Percentiles rank a stretch among this genome's conserved stretches.
phyloP scores from a whole-genome alignment of 176 grass and related monocot species.

The Phragmites australis region DNA sequence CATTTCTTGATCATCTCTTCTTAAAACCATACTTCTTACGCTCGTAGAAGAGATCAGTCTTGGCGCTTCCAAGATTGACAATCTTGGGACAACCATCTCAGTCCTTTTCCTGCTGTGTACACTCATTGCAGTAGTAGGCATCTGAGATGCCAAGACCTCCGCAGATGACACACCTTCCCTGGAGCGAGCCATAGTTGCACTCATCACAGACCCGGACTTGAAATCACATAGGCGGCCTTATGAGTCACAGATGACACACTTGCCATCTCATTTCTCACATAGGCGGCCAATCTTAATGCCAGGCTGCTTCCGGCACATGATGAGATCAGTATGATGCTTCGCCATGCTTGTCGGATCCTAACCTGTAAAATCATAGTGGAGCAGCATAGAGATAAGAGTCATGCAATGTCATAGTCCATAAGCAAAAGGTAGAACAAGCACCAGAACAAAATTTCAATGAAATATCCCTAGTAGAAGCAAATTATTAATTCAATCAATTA shows the following conservation, averaged over 20 bases:
- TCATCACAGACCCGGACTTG: slow-evolving; percentile 82
- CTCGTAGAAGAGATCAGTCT: slow-evolving; percentile 87
- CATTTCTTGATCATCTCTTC: slow-evolving; percentile 37
- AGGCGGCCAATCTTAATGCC: slow-evolving; percentile 72
- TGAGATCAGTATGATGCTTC: slow-evolving; percentile 85
- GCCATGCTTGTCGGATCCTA: slow-evolving; percentile 54
- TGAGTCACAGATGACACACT: slow-evolving; percentile 79
- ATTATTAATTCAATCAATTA: neutral
- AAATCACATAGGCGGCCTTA: slow-evolving; percentile 71
- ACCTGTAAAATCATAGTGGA: slow-evolving; percentile 14
- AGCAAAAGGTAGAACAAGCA: too few species aligned
- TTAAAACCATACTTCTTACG: slow-evolving; percentile 65
- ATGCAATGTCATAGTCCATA: neutral
- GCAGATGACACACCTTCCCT: slow-evolving; percentile 83
- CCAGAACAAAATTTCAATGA: too few species aligned
- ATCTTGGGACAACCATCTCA: slow-evolving; percentile 82
- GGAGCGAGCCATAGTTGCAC: slow-evolving; percentile 85
- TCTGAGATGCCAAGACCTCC: slow-evolving; percentile 84
- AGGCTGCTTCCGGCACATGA: slow-evolving; percentile 85
- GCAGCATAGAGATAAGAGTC: neutral
- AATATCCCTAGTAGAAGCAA: too few species aligned
- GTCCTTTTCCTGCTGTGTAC: slow-evolving; percentile 86
- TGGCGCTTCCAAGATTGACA: slow-evolving; percentile 82
- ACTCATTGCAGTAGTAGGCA: slow-evolving; percentile 88
- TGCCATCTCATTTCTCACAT: slow-evolving; percentile 81